phyloP scores from a whole-genome alignment of 1,284 basidiomycete genomes.

The Grifola frondosa region DNA sequence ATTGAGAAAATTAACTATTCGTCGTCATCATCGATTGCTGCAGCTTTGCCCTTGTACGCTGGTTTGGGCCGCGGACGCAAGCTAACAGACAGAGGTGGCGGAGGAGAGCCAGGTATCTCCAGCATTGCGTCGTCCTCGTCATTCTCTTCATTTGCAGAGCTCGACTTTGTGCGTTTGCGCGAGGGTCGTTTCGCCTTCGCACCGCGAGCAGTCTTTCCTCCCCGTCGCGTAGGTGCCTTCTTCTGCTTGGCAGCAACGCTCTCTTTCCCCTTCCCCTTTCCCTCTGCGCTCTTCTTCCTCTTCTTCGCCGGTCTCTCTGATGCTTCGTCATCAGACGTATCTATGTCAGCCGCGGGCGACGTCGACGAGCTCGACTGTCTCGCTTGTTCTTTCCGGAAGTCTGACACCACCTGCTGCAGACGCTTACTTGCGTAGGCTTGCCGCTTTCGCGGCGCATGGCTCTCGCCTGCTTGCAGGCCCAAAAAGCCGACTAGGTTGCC shows the following conservation, averaged over 20 bases:
- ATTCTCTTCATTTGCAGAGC: slow-evolving; percentile 25
- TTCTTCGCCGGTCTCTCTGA: slow-evolving; percentile 27
- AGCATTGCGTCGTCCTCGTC: slow-evolving; percentile 24
- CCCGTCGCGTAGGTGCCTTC: slow-evolving; percentile 15
- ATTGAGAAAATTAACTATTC: background rate
- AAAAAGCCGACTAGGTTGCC: slow-evolving; percentile 67
- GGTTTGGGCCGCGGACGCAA: slow-evolving; percentile 40
- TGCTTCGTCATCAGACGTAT: slow-evolving; percentile 20
- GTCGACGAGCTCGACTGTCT: slow-evolving; percentile 12
- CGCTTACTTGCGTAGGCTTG: slow-evolving; percentile 85
- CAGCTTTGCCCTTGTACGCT: slow-evolving; percentile 18
- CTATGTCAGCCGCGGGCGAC: slow-evolving; percentile 29
- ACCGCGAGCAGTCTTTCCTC: slow-evolving; percentile 14
- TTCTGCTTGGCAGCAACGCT: slow-evolving; percentile 1
- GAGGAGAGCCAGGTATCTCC: slow-evolving; percentile 7
- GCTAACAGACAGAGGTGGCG: slow-evolving; percentile 26
- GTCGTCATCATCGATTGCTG: slow-evolving; percentile 1
- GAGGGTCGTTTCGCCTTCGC: slow-evolving; percentile 27
- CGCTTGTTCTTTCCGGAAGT: slow-evolving; percentile 64
- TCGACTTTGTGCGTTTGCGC: slow-evolving; percentile 20
- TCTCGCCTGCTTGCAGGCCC: slow-evolving; percentile 60
- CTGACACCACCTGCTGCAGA: slow-evolving; percentile 86
- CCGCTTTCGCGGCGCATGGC: slow-evolving; percentile 73
- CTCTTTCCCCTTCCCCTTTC: slow-evolving; percentile 18
- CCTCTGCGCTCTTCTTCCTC: slow-evolving; percentile 31